Base-by-base conservation (phyloP, 495 filamentous ascomycete genomes). In the Collariella sp. region DNA sequence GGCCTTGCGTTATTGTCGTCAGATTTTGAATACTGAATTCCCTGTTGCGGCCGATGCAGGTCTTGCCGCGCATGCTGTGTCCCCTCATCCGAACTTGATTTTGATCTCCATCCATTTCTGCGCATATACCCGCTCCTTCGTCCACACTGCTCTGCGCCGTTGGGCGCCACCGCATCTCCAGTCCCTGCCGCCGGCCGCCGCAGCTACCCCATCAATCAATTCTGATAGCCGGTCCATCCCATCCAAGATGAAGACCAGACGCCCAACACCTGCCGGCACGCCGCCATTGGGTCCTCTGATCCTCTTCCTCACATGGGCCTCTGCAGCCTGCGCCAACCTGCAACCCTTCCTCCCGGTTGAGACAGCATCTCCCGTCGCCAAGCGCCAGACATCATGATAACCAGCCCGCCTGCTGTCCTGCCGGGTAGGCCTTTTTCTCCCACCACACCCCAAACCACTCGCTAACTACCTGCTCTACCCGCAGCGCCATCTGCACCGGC, bases 371-470 rank as follows among this genome's bases (percentile, higher is more conserved):
- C 19, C 53, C 7, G 16, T 63, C 15, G 58, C 55, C 42, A 62
- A 58, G 39, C 57, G 64, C 16, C 64, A 67, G 41, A 57, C 56
- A 40, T 71, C n/a, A n/a, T n/a, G n/a, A 64, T 35, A 69, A 67
- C 40, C 59, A 61, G 33, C 71, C 74, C 11, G 74, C 73, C 11
- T 77, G 74, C 64, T 77, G 74, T 55, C 74, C 74, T 18, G 55
- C 59, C 35, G 60, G 63, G 74, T 76, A 54, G 66, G 72, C 71
- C 18, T 19, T 5, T 20, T 4, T 15, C 7, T 33, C 16, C n/a
- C 5, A n/a, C 16, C 5, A 35, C 4, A 29, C 24, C 12, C 5
- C 16, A 24, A 16, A 31, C 22, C 31, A 22, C 36, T 15, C 36
- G 18, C 22, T 43, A 12, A 33, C 35, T 15, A 18, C 22, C 40